Conservation (phyloP, 768 basidiomycete genomes). For the Tricholoma flavovirens region DNA sequence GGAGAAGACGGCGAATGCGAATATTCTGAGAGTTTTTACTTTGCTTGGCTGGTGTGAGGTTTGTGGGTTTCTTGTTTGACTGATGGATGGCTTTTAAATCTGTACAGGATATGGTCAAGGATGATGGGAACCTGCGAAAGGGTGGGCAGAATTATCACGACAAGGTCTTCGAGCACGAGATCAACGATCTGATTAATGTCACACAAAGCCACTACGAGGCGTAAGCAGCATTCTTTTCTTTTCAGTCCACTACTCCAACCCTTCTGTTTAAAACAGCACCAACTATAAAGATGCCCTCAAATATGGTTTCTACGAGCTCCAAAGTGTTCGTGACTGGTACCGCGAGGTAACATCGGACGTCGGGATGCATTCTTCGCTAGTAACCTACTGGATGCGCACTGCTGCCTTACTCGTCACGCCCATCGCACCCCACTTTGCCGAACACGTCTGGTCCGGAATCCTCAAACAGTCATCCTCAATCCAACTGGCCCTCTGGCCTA, state of each 20-base stretch:
- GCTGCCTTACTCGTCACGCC: constrained; percentile 81
- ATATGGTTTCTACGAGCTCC: constrained; percentile 93
- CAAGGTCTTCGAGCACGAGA: constrained; percentile 83
- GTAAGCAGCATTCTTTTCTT: constrained; percentile 41
- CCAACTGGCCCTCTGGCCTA: constrained; percentile 83
- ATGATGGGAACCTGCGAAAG: constrained; percentile 62
- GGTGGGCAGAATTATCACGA: constrained; percentile 84
- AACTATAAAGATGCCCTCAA: constrained; percentile 96
- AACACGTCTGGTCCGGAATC: constrained; percentile 79
- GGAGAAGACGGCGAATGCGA: constrained; percentile 96
- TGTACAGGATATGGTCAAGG: constrained; percentile 71
- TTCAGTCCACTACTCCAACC: neutral
- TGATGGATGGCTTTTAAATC: constrained; percentile 1
- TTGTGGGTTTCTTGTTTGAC: constrained; percentile 15
- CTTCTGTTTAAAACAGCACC: constrained; percentile 48
- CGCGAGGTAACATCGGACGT: constrained; percentile 84
- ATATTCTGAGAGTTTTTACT: constrained; percentile 89
- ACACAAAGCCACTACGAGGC: constrained; percentile 76
- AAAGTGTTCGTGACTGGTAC: constrained; percentile 92
- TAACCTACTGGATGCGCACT: constrained; percentile 76
- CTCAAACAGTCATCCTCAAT: constrained; percentile 71
- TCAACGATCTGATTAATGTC: constrained; percentile 78
- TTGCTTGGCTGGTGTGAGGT: constrained; percentile 91
- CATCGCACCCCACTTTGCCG: constrained; percentile 90
- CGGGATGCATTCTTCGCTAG: constrained; percentile 89